Conservation (phyloP, 345 rosid genomes). For the Microcos paniculata region DNA sequence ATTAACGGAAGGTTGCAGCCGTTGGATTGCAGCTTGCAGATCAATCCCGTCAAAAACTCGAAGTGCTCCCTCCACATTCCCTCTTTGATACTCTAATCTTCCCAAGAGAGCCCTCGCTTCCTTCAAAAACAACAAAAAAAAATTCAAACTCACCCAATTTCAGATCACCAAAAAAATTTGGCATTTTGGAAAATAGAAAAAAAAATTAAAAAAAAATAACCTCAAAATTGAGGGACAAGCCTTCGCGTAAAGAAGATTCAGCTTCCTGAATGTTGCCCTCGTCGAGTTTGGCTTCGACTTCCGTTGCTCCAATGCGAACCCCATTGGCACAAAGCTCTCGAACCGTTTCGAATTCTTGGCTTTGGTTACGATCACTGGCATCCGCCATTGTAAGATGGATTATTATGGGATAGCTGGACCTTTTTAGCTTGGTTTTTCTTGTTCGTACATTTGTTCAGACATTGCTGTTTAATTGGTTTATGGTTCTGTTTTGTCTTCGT, state of each 20-base stretch:
- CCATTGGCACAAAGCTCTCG: constrained; percentile 77
- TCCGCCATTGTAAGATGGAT: constrained; percentile 9
- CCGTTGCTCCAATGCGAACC: constrained; percentile 54
- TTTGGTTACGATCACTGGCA: constrained; percentile 20
- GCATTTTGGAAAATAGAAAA: not conserved
- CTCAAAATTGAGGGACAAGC: constrained; percentile 83
- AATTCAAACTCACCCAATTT: not conserved
- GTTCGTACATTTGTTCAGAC: not conserved
- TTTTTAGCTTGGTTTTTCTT: not conserved
- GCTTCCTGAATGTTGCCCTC: constrained; percentile 91
- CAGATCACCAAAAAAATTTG: not conserved
- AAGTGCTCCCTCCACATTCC: constrained; percentile 88
- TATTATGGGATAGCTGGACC: not conserved
- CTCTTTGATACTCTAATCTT: constrained; percentile 90
- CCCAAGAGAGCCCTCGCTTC: constrained; percentile 99
- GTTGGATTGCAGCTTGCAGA: constrained; percentile 77
- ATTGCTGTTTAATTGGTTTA: not conserved
- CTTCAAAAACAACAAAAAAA: constrained; percentile 30
- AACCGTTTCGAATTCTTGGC: constrained; percentile 35
- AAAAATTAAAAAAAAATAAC: constrained; percentile 26
- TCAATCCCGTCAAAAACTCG: constrained; percentile 94
- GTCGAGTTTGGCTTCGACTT: constrained; percentile 89
- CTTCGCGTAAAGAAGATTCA: constrained; percentile 87
- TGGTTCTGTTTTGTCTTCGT: not conserved
- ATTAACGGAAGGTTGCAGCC: constrained; percentile 58